Base-by-base conservation (phyloP, 2,329 filamentous ascomycete species). In the Neonectria coccinea region DNA sequence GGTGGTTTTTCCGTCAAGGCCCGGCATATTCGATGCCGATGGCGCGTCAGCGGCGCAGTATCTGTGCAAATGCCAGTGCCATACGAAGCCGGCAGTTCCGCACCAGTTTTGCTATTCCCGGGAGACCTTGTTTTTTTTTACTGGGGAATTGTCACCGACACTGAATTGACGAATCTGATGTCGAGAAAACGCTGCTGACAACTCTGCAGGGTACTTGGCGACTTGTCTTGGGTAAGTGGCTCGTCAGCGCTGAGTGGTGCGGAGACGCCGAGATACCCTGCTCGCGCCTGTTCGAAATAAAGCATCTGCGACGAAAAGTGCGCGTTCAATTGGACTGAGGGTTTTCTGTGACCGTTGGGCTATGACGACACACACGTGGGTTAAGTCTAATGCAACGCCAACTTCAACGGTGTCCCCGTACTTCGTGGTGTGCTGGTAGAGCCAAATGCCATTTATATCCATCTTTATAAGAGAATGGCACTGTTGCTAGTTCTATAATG, bases 11-110 rank as follows among this genome's bases (percentile, higher is more conserved):
- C n/a, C 4, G 47, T n/a, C 47, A 51, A 51, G 27, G 2, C 5
- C 47, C 29, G 47, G 47, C 27, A 20, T n/a, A 11, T 33, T 20
- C 16, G 29, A n/a, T 12, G 47, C 47, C 27, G 47, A 29, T 41
- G 16, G n/a, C 7, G n/a, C 47, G 47, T 51, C 47, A 51, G 27
- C 2, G 47, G 27, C 29, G 47, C 20, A 47, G 44, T 27, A 25
- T 6, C 39, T 4, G 39, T 18, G 8, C 10, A 18, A 10, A 1
- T 41, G 39, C 39, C 39, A 41, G 39, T 18, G 39, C n/a, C 39
- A 41, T 41, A 41, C 39, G 39, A 41, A 41, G 39, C 39, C 39
- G 39, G 39, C 39, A 41, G 39, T 41, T 41, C 39, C 39, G 39
- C 16, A 41, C 39, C 16, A 8, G n/a, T 41, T 18, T 41, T 18